Percentiles rank a stretch among this genome's conserved stretches.
Conservation (phyloP, 106 monocot species). For the Cymbidium sinense region DNA sequence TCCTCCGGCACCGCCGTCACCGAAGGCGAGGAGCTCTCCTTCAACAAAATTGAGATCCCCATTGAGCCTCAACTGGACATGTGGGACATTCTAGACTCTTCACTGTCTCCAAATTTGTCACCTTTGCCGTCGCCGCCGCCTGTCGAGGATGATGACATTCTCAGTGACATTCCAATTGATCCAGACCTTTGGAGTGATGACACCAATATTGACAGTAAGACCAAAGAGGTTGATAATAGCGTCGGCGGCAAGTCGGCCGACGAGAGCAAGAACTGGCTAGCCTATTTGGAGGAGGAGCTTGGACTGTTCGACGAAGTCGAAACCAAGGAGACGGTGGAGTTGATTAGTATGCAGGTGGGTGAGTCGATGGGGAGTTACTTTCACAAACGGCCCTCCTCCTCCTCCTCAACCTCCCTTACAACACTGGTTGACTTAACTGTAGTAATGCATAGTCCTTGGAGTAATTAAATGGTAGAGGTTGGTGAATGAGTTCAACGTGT, state of each 20-base stretch:
- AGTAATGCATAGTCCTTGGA: background rate
- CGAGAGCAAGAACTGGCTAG: slow-evolving; percentile 20
- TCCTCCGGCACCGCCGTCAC: background rate
- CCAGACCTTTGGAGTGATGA: background rate
- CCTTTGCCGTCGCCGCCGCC: background rate
- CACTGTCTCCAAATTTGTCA: no score
- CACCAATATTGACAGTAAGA: background rate
- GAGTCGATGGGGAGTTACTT: slow-evolving; percentile 17
- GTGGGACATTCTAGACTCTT: background rate
- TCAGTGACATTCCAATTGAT: background rate
- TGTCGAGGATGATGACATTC: background rate
- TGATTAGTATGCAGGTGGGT: background rate
- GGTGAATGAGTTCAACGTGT: no score
- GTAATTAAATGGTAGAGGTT: no score
- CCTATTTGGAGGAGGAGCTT: slow-evolving; percentile 36
- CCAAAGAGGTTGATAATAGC: background rate
- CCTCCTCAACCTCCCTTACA: background rate
- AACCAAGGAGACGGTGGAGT: background rate
- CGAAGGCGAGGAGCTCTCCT: background rate
- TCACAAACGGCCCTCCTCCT: background rate
- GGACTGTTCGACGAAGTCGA: slow-evolving; percentile 13
- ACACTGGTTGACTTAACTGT: background rate
- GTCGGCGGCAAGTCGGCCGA: background rate
- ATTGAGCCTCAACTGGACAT: slow-evolving; percentile 14
- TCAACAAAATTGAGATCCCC: slow-evolving; percentile 11